Evolutionary conservation across 192 early-diverging fungal genomes (phyloP), one percentile per base, ranked within the genome.

Genomic region (Gryganskiella cystojenkinii): DNA sequence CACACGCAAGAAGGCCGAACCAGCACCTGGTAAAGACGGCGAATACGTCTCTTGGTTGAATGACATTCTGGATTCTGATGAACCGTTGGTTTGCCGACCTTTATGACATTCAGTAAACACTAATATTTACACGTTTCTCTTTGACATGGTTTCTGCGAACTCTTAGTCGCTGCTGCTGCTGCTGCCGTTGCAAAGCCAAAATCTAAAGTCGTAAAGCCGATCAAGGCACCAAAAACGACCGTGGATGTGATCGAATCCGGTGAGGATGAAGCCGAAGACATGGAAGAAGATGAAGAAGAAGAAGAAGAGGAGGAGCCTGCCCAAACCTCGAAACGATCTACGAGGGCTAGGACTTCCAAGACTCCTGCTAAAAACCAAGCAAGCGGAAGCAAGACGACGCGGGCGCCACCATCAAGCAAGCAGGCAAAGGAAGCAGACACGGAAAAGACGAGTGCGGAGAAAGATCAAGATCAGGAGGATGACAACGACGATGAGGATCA

Each of bases 401-500:
- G 13, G 20, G 13, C 49, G 25, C 34, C 44, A 56, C 56, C 56
- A 14, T 20, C 33, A 57, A 34, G n/a, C 37, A 9, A 40, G 7
- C 37, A 88, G 33, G 85, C 80, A 57, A 92, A 87, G 70, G 84
- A 88, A 10, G 88, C 80, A 45, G 89, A 70, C 35, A 87, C 83
- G 34, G 43, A 51, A 33, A 54, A 33, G 31, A 37, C 28, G 24
- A 56, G 27, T 17, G 44, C 45, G 13, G 31, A 50, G 17, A 34
- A 58, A 3, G 46, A 37, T 7, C 30, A 53, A 13, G 72, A 50
- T 4, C 28, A 56, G 30, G 64, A 53, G 35, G 27, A 17, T 17
- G 52, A 55, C 6, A 37, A 33, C 14, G 42, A 53, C 27, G 22
- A 67, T 20, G 65, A 59, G 13, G 62, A 65, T 20, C 51, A 61